Evolutionary conservation across 805 yeast genomes (phyloP), one percentile per base, ranked within the genome.

Genomic region (Metschnikowia similis): DNA sequence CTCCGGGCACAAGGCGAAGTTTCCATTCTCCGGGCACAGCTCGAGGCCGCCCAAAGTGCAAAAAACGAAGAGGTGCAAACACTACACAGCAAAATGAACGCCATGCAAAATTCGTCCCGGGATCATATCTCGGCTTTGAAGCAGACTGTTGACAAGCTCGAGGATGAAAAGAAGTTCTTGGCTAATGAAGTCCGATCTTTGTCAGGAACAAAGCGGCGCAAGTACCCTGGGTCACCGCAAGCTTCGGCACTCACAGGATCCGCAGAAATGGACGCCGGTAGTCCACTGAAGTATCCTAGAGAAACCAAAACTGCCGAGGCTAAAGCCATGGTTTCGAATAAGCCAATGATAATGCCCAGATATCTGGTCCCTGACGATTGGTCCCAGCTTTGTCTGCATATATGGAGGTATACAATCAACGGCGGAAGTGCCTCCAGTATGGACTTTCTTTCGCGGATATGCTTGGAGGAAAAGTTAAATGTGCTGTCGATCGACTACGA

Each of bases 1-100:
- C 73, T 71, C 48, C 68, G 75, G 34, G 85, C 88, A 5, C 80
- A 79, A 48, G 97, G 97, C 2, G 96, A 91, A 60, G 83, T 87
- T 35, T 83, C 94, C 11, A 83, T 90, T 34, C 71, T 91, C 14
- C 72, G 95, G 48, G 81, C 84, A 8, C 88, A 83, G 57, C 67
- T 87, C 17, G 67, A 75, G 17, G 75, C 77, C 38, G 53, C 79
- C 3, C 79, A 77, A 45, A 61, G 60, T 27, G 72, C 69, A 44
- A 69, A 69, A 38, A 68, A 68, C 6, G 65, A 64, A 1, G 83
- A 79, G 54, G 59, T 69, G 27, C 50, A 50, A 35, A 44, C 58
- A 14, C 51, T 72, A 27, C 53, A 51, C 28, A 37, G 32, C 16
- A 61, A 62, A 27, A 40, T 57, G 4, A 56, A 54, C 31, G 58